Evolutionary conservation across 495 filamentous ascomycete genomes (phyloP), one percentile per base, ranked within the genome.

Genomic region (Talaromyces nanjingensis): DNA sequence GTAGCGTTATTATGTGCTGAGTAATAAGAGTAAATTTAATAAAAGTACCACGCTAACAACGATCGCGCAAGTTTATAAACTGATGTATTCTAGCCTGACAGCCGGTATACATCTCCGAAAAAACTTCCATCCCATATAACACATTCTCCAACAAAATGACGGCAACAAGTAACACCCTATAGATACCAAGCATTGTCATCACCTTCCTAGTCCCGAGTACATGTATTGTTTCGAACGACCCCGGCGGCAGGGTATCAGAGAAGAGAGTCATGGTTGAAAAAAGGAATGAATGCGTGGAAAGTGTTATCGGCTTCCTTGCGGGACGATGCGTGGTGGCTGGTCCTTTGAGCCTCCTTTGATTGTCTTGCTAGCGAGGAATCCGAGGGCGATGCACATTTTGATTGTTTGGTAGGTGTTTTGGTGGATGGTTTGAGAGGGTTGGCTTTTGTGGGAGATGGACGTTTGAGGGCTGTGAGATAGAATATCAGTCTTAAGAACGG

Each of bases 321-420:
- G 53, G 20, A 56, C 53, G 5, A 56, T 8, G 11, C 27, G 53
- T 27, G 53, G 53, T 14, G 53, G 53, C 16, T 56, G 53, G 2
- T 27, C 53, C 24, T 29, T 29, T 14, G 53, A 56, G 24, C 22
- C 27, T 14, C 27, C 53, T 16, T 56, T 56, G 18, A 18, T 1
- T 20, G 5, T 56, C 11, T 56, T 56, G 3, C 24, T 56, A 9
- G 27, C 11, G 11, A 56, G 53, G 1, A 5, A 29, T 56, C 53
- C 53, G 6, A 56, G 11, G 16, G 53, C 53, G 53, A 56, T 12
- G 24, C 53, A 56, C 53, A 56, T 56, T 56, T 56, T 56, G 53
- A 5, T 14, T 56, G 9, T 56, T 24, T 56, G 22, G 53, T 27
- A 54, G 18, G 7, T 20, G 20, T 18, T 12, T 22, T 27, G 24